Base-by-base conservation (phyloP, 495 filamentous ascomycete genomes). In the Sabuloglossum arenarium region DNA sequence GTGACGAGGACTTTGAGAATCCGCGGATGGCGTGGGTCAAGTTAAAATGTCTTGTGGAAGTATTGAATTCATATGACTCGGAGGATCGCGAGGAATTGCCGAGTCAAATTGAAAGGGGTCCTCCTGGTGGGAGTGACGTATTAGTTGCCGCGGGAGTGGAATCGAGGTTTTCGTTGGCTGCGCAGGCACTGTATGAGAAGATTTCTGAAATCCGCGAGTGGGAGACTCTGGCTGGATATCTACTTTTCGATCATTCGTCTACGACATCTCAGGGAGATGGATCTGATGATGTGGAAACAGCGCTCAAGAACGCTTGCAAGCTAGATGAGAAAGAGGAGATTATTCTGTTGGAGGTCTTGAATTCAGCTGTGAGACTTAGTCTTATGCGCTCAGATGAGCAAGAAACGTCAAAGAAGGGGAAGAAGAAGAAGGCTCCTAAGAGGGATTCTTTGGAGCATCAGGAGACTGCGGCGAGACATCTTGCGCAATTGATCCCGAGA, bases 191-290 rank as follows among this genome's bases (percentile, higher is more conserved):
- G 14, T 94, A 84, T 65, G 82, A 91, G 30, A 80, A 83, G 58
- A 75, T 95, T 57, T 71, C 77, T 9, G 84, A 90, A 59, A 71
- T 95, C 12, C 74, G 76, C 54, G 80, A 88, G 53, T 98, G 93
- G 93, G 85, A 95, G 64, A 74, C 82, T 0, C 69, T 97, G 27
- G 85, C 86, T 27, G 86, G 84, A 6, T 97, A 96, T 70, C 75
- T 98, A 10, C 73, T 98, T 0, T 93, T 87, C 61, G 91, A 98
- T 60, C 86, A 95, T 65, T 88, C 87, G 16, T 59, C 57, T 0
- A 76, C 72, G 42, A 70, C 73, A 14, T 60, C 62, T n/a, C 69
- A 75, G 3, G 65, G 66, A 19, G 69, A 75, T n/a, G 73, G 75
- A 57, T 43, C 39, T 21, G 76, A 79, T 52, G 66, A 71, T 6